Conservation (phyloP, 331 rosid genomes). For the Acacia concinna region DNA sequence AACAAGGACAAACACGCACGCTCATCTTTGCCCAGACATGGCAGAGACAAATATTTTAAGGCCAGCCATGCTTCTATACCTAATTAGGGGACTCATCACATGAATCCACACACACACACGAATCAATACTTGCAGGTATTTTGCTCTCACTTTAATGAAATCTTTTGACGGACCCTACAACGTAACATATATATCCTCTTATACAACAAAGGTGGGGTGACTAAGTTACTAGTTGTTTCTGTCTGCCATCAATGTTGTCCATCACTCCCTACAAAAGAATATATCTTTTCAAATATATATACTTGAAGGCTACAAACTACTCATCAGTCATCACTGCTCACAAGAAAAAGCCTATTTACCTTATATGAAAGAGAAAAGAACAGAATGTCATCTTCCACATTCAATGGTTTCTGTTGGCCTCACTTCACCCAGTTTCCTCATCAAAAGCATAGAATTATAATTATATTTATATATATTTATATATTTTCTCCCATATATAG, state of each 20-base stretch:
- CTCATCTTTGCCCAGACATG: constrained; percentile 19
- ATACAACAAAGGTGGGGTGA: background rate
- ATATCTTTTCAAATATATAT: background rate
- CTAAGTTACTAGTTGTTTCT: background rate
- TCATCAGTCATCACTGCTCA: no score
- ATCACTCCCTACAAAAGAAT: background rate
- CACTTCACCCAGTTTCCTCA: background rate
- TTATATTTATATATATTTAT: background rate
- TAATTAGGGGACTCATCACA: constrained; percentile 34
- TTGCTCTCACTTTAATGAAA: no score
- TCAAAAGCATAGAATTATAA: background rate
- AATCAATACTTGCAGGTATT: background rate
- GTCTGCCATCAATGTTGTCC: constrained; percentile 17
- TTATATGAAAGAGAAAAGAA: background rate
- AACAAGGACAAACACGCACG: constrained; percentile 14
- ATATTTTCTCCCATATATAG: background rate
- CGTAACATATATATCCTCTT: background rate
- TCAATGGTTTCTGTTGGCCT: background rate
- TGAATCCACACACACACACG: background rate
- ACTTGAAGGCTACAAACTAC: background rate
- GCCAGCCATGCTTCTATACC: constrained; percentile 26
- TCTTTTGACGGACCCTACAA: constrained; percentile 32
- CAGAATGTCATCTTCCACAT: background rate
- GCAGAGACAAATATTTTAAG: constrained; percentile 25
- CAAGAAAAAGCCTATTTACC: background rate